A percentile compares a stretch with the other conserved stretches of the same genome.
These are phyloP conservation scores for Petrea volubilis DNA, from an alignment of 257 asterid species.

Conservation along the genomic window DNA sequence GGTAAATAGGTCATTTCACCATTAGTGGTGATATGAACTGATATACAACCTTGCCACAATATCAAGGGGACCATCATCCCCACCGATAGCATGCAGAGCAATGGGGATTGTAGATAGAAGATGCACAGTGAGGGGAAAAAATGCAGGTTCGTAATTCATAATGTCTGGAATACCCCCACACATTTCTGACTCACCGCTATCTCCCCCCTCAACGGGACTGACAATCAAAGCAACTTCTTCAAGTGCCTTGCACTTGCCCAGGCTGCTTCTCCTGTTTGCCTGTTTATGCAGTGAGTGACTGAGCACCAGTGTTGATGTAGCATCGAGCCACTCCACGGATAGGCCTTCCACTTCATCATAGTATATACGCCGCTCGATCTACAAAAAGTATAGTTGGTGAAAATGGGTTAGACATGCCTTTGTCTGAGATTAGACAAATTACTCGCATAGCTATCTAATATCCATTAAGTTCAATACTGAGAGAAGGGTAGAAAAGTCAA, in stretches of 20 bases:
- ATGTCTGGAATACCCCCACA: background rate
- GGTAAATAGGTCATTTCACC: background rate
- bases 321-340: conserved; percentile 77
- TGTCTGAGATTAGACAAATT: background rate
- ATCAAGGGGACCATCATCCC: conserved; percentile 79
- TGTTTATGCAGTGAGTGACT: conserved; percentile 48
- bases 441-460: background rate
- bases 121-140: conserved; percentile 71
- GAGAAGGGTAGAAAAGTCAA: background rate
- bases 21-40: conserved; percentile 52
- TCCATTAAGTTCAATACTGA: background rate
- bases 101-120: conserved; percentile 67
- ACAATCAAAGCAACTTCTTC: conserved; percentile 65
- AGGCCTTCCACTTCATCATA: conserved; percentile 87
- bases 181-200: background rate
- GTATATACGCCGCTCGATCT: conserved; percentile 79
- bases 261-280: conserved; percentile 46
- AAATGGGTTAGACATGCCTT: background rate
- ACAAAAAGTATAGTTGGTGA: background rate
- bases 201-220: conserved; percentile 42
- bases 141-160: conserved; percentile 47
- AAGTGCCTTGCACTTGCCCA: conserved; percentile 50
- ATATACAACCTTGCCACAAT: conserved; percentile 67
- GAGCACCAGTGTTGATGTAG: conserved; percentile 71
- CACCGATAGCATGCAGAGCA: conserved; percentile 76